Percentiles rank a stretch among this genome's conserved stretches.
phyloP scores from a whole-genome alignment of 2,329 filamentous ascomycete genomes.

The Nigrospora osmanthi region DNA sequence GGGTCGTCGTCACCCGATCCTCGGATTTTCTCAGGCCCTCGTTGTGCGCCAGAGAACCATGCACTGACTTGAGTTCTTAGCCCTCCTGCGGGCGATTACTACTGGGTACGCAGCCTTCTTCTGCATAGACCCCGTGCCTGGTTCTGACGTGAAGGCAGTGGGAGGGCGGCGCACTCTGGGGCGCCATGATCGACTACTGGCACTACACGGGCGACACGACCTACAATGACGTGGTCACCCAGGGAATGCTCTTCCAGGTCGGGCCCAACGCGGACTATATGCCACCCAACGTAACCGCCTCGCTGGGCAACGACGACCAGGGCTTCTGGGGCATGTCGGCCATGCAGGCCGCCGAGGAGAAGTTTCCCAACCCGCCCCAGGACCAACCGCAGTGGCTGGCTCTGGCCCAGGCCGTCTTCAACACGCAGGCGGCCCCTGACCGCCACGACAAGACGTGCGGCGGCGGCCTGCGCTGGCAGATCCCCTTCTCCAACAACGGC shows the following conservation, averaged over 20 bases:
- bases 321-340: conserved; percentile 60
- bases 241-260: conserved; percentile 35
- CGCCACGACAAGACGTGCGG: conserved; percentile 52
- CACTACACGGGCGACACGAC: conserved; percentile 43
- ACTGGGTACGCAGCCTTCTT: conserved; percentile 8
- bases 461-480: conserved; percentile 62
- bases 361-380: conserved; percentile 46
- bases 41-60: too few relatives aligned
- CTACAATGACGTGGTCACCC: conserved; percentile 40
- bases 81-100: conserved; percentile 22
- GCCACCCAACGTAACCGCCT: conserved; percentile 33
- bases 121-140: too few relatives aligned
- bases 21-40: too few relatives aligned
- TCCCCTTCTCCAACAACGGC: conserved; percentile 53
- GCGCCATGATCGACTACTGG: conserved; percentile 30
- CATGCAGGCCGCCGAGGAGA: conserved; percentile 54
- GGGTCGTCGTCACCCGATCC: too few relatives aligned
- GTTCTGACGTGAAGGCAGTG: conserved; percentile 8
- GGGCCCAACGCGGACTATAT: conserved; percentile 38
- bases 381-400: conserved; percentile 52
- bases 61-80: too few relatives aligned
- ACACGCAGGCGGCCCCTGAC: conserved; percentile 45
- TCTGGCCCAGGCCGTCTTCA: conserved; percentile 57
- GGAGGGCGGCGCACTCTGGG: conserved; percentile 25
- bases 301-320: conserved; percentile 46